Percentiles rank a stretch among this genome's conserved stretches.
These are phyloP conservation scores for Endoconidiophora laricicola DNA, from an alignment of 2,329 filamentous ascomycete species.

Conservation along the genomic window DNA sequence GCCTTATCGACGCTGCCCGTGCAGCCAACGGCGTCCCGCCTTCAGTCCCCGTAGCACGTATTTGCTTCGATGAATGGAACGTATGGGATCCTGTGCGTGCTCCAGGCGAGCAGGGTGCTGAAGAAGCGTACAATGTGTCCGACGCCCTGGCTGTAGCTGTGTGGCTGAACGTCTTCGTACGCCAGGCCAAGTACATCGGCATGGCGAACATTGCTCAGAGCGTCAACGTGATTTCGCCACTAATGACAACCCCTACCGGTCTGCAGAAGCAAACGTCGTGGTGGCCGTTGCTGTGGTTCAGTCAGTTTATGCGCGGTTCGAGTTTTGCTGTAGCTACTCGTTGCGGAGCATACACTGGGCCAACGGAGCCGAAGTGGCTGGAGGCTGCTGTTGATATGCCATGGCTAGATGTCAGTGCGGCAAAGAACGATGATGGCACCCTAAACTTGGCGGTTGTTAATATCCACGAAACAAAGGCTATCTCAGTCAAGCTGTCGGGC, in stretches of 20 bases:
- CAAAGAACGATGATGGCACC: slow-evolving; percentile 37
- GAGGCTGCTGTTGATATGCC: slow-evolving; percentile 49
- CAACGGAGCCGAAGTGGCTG: slow-evolving; percentile 50
- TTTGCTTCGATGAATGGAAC: slow-evolving; percentile 79
- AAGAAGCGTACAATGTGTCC: slow-evolving; percentile 56
- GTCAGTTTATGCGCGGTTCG: slow-evolving; percentile 49
- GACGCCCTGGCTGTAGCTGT: slow-evolving; percentile 60
- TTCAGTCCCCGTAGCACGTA: slow-evolving; percentile 44
- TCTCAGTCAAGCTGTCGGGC: slow-evolving; percentile 43
- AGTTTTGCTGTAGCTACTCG: slow-evolving; percentile 50
- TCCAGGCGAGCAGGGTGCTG: slow-evolving; percentile 53
- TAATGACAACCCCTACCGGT: slow-evolving; percentile 52
- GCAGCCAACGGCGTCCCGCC: slow-evolving; percentile 49
- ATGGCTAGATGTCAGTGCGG: slow-evolving; percentile 52
- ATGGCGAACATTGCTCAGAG: slow-evolving; percentile 69
- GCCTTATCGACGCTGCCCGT: slow-evolving; percentile 55
- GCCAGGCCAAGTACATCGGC: slow-evolving; percentile 51
- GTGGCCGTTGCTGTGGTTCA: slow-evolving; percentile 56
- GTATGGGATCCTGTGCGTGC: slow-evolving; percentile 62
- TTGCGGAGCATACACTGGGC: slow-evolving; percentile 45
- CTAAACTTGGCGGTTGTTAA: slow-evolving; percentile 59
- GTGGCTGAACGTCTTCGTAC: slow-evolving; percentile 62
- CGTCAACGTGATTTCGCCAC: slow-evolving; percentile 61
- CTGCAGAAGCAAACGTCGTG: slow-evolving; percentile 56
- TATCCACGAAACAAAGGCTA: slow-evolving; percentile 42